Percentiles rank a stretch among this genome's conserved stretches.
Evolutionary conservation across 1,284 basidiomycete genomes (phyloP).

Genomic region (Puccinia coronata): DNA sequence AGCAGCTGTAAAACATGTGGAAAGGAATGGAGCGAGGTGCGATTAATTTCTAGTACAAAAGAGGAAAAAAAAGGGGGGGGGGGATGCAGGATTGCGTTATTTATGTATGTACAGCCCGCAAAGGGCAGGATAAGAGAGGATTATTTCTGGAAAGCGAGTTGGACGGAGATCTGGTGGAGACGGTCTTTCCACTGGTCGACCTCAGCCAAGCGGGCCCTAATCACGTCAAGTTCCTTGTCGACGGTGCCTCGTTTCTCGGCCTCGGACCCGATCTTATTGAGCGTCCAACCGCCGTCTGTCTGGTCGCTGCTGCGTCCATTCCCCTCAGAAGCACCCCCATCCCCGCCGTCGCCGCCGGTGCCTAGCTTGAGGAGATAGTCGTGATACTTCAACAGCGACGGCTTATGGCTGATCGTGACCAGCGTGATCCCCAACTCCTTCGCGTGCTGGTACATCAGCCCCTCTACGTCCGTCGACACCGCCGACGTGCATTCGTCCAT

Average conservation of each 20-base stretch:
- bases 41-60: too few relatives aligned
- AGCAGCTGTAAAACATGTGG: too few relatives aligned
- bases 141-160: slow-evolving; percentile 58
- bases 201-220: slow-evolving; percentile 59
- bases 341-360: slow-evolving; percentile 60
- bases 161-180: slow-evolving; percentile 59
- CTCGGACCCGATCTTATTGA: slow-evolving; percentile 70
- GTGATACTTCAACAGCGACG: slow-evolving; percentile 79
- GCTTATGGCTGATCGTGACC: slow-evolving; percentile 84
- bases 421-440: slow-evolving; percentile 85
- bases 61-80: too few relatives aligned
- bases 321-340: slow-evolving; percentile 57
- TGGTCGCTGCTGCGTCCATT: slow-evolving; percentile 51
- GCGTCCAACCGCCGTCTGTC: slow-evolving; percentile 64
- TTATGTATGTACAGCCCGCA: not conserved
- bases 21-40: too few relatives aligned
- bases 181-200: slow-evolving; percentile 60
- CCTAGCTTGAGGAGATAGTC: slow-evolving; percentile 73
- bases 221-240: slow-evolving; percentile 59
- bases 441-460: slow-evolving; percentile 90
- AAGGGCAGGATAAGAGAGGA: too few relatives aligned
- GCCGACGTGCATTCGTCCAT: slow-evolving; percentile 86
- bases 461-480: slow-evolving; percentile 94
- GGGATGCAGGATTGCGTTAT: not conserved
- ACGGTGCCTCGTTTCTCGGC: slow-evolving; percentile 70